Base-by-base conservation (phyloP, 106 monocot genomes). In the Acanthochlamys bracteata region DNA sequence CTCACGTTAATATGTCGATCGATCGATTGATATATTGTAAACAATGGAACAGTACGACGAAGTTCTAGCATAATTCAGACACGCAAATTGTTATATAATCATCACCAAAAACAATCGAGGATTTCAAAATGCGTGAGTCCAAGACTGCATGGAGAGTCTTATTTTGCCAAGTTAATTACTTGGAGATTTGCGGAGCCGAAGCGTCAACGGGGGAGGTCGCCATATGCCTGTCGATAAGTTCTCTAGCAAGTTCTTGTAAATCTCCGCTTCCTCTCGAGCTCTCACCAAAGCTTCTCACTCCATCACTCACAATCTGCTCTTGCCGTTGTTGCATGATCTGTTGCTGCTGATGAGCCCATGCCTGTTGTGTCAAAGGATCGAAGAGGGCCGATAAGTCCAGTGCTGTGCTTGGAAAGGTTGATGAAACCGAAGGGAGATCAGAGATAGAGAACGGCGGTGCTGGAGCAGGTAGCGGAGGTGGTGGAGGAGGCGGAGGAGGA, bases 361-460 rank as follows among this genome's bases (percentile, higher is more conserved):
- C 19, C 72, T 60, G 71, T 55, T 53, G 71, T 40, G 75, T 59
- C 11, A 60, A 52, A 0, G 87, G 74, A 43, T 85, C 88, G 64
- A 91, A 85, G 59, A 98, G 88, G 0, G 80, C 68, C 14, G 96
- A 84, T 12, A 98, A 76, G 59, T 98, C 91, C 51, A 88, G 64
- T 0, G 64, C 42, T 9, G 79, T 42, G 33, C 33, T 33, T 0
- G 82, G 74, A 9, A 72, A 24, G 47, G 27, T 66, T 9, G 77
- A 41, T 17, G 83, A 42, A 33, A 33, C 33, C 8, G 84, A 80
- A 14, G 82, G 82, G 17, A 88, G 82, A 64, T 98, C 91, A 7
- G 82, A 70, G 11, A 98, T 75, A 10, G 88, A 79, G 74, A 96
- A 76, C 22, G 80, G 73, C 0, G 73, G 53, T 46, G 60, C 53